Percentiles rank a stretch among this genome's conserved stretches.
Evolutionary conservation across 2,329 filamentous ascomycete genomes (phyloP).

Genomic region (Alternaria triticimaculans): DNA sequence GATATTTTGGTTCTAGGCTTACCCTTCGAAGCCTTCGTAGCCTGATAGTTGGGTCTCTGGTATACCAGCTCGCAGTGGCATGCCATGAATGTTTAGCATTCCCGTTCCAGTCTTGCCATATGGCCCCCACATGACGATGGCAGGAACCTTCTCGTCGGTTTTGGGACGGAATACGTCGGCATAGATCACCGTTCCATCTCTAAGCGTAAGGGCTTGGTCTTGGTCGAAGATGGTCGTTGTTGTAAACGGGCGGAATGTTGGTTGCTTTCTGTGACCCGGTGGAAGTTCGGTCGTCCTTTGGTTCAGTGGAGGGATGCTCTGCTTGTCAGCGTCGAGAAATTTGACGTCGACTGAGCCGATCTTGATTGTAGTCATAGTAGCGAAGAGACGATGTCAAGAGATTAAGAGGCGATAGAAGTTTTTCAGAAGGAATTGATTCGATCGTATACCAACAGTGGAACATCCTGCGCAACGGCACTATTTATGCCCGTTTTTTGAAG

Average conservation of each 20-base stretch:
- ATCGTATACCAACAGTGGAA: not conserved
- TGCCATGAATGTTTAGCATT: not conserved
- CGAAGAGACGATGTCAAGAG: not conserved
- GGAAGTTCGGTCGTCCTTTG: not conserved
- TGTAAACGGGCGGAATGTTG: not conserved
- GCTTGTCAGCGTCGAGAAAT: not conserved
- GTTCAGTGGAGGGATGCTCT: not conserved
- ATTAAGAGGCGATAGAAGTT: not conserved
- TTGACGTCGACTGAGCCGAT: not conserved
- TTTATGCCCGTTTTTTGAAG: not conserved
- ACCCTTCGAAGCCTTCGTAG: slow-evolving; percentile 50
- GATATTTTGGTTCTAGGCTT: not conserved
- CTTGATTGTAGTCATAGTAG: not conserved
- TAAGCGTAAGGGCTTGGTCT: not conserved
- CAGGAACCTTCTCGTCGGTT: slow-evolving; percentile 45
- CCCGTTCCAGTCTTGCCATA: slow-evolving; percentile 50
- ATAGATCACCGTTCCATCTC: slow-evolving; percentile 7
- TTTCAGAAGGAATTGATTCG: not conserved
- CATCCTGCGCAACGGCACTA: not conserved
- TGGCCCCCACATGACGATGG: slow-evolving; percentile 51
- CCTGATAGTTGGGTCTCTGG: slow-evolving; percentile 2
- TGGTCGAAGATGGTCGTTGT: not conserved
- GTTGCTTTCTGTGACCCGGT: not conserved
- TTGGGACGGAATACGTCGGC: slow-evolving; percentile 21
- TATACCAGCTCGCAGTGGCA: slow-evolving; percentile 1